Conservation (phyloP, 441 rosid species). For the Corymbia calophylla region DNA sequence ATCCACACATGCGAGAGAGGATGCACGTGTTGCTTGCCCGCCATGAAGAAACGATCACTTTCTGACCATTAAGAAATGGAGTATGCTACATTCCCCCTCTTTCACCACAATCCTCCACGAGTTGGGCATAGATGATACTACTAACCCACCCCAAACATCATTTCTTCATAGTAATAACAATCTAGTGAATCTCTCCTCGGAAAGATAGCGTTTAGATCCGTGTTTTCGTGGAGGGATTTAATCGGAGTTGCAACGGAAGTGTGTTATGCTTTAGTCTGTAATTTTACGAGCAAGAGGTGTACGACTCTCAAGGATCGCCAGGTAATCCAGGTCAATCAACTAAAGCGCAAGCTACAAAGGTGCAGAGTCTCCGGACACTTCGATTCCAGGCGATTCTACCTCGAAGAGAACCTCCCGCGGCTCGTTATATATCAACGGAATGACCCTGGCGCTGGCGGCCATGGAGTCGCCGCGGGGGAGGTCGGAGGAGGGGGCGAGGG, state of each 20-base stretch:
- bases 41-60: neutral
- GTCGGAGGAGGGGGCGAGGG: conserved; percentile 6
- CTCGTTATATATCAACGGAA: conserved; percentile 76
- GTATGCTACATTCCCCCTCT: neutral
- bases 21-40: neutral
- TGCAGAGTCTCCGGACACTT: neutral
- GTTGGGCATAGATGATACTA: neutral
- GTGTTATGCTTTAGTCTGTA: neutral
- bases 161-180: neutral
- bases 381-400: conserved; percentile 20
- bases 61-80: neutral
- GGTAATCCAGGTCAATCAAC: neutral
- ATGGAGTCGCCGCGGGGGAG: conserved; percentile 10
- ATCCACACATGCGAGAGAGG: neutral
- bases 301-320: neutral
- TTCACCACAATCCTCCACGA: neutral
- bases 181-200: neutral
- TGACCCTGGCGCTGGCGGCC: conserved; percentile 79
- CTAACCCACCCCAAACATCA: neutral
- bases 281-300: neutral
- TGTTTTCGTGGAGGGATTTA: neutral
- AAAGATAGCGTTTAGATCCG: neutral
- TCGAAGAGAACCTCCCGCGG: conserved; percentile 52
- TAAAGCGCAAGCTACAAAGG: neutral
- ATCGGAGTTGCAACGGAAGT: neutral